phyloP scores from a whole-genome alignment of 2,329 filamentous ascomycete species.

The Tolypocladium paradoxum region DNA sequence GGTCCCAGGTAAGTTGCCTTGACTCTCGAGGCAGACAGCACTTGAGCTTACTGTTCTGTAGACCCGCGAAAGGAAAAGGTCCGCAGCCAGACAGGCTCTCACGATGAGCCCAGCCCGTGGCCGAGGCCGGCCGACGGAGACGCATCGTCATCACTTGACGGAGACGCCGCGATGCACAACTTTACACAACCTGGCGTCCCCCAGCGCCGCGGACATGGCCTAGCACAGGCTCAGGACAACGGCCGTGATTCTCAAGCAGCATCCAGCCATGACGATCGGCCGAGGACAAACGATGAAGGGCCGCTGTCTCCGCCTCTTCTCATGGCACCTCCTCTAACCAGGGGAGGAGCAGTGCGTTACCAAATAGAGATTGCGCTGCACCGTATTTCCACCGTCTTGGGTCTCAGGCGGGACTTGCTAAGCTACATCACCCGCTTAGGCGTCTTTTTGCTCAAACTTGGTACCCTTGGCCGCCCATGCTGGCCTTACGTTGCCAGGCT shows the following conservation, averaged over 20 bases:
- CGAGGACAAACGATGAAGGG: neutral
- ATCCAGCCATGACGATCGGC: neutral
- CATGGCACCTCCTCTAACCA: conserved; percentile 36
- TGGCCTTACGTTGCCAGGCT: conserved; percentile 58
- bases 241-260: neutral
- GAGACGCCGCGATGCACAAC: neutral
- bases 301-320: conserved; percentile 22
- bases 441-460: conserved; percentile 60
- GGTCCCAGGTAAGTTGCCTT: conserved; percentile 25
- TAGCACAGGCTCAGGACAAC: neutral
- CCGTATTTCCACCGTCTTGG: conserved; percentile 11
- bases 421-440: conserved; percentile 36
- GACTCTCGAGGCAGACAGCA: neutral
- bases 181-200: neutral
- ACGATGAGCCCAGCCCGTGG: neutral
- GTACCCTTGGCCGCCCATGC: conserved; percentile 56
- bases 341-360: conserved; percentile 21
- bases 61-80: conserved; percentile 19
- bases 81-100: conserved; percentile 6
- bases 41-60: conserved; percentile 17
- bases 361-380: conserved; percentile 25
- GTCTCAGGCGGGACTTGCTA: conserved; percentile 17
- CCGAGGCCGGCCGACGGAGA: neutral
- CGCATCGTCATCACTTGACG: neutral
- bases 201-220: neutral